Percentiles rank a stretch among this genome's conserved stretches.
Evolutionary conservation across 164 flowering plant species (phyloP).

Genomic region (Vitis riparia): DNA sequence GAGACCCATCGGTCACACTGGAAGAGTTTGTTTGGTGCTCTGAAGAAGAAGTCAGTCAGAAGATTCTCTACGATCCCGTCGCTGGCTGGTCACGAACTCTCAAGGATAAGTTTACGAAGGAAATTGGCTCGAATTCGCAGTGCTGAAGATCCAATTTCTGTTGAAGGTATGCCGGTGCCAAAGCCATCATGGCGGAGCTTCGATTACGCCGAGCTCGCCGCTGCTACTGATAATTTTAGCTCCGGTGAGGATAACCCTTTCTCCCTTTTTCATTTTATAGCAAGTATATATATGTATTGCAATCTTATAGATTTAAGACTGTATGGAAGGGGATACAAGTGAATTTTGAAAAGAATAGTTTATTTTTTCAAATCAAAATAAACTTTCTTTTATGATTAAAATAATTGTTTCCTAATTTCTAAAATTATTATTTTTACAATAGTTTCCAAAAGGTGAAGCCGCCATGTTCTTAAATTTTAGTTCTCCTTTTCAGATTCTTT

Average conservation of each 20-base stretch:
- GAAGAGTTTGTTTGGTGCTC: constrained; percentile 43
- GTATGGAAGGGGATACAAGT: too few species aligned
- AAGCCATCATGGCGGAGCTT: constrained; percentile 82
- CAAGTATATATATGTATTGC: too few species aligned
- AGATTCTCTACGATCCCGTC: constrained; percentile 53
- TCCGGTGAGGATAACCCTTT: constrained; percentile 42
- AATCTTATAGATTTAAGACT: too few species aligned
- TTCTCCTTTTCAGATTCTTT: too few species aligned
- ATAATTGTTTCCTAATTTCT: too few species aligned
- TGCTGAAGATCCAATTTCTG: constrained; percentile 36
- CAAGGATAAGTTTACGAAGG: constrained; percentile 44
- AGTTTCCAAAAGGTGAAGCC: too few species aligned
- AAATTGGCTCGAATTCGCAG: constrained; percentile 39
- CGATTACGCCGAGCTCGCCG: constrained; percentile 50
- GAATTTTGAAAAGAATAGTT: too few species aligned
- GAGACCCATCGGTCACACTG: constrained; percentile 41
- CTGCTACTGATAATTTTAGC: constrained; percentile 77
- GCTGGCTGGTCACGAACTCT: constrained; percentile 38
- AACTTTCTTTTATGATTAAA: too few species aligned
- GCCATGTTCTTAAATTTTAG: too few species aligned
- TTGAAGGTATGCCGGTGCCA: constrained; percentile 22
- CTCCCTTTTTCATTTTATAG: too few species aligned
- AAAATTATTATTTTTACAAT: too few species aligned
- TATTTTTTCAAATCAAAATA: too few species aligned
- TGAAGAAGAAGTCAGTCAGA: constrained; percentile 59